These are phyloP conservation scores for Lactarius akahatsu DNA, from an alignment of 768 basidiomycete genomes.

Conservation along the genomic window DNA sequence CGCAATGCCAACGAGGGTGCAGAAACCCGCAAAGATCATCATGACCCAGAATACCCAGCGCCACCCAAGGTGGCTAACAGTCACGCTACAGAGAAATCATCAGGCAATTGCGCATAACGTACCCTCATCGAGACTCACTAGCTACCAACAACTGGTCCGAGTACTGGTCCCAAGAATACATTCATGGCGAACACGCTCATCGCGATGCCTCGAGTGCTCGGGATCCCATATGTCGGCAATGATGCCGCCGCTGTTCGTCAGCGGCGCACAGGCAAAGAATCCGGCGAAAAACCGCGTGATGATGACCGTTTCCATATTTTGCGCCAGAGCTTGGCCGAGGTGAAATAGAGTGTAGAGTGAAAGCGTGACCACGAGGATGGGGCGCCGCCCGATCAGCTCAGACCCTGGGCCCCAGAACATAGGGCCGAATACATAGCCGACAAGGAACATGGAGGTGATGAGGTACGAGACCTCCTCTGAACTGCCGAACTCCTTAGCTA, in stretches of 20 bases:
- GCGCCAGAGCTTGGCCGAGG: constrained; percentile 16
- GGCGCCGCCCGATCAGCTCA: constrained; percentile 24
- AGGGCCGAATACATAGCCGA: constrained; percentile 29
- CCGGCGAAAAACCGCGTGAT: constrained; percentile 31
- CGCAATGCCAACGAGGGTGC: constrained; percentile 18
- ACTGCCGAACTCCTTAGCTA: constrained; percentile 27
- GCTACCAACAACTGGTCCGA: constrained; percentile 31
- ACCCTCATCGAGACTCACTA: constrained; percentile 12
- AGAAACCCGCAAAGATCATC: constrained; percentile 30
- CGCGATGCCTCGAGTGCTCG: constrained; percentile 28
- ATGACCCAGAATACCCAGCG: constrained; percentile 34
- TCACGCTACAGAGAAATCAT: constrained; percentile 1
- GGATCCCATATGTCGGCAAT: constrained; percentile 33
- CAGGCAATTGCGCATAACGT: background rate
- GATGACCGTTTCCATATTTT: constrained; percentile 25
- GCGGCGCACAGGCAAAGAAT: constrained; percentile 29
- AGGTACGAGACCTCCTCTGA: constrained; percentile 29
- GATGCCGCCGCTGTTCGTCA: constrained; percentile 28
- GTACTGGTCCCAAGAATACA: constrained; percentile 31
- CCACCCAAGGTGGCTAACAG: constrained; percentile 26
- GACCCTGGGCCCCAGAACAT: constrained; percentile 29
- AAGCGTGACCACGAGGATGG: background rate
- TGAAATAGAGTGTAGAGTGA: constrained; percentile 6
- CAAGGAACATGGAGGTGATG: constrained; percentile 25
- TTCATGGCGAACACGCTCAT: constrained; percentile 27